Percentiles rank a stretch among this genome's conserved stretches.
These are phyloP conservation scores for Glaciozyma antarctica DNA, from an alignment of 768 basidiomycete species.

Conservation along the genomic window DNA sequence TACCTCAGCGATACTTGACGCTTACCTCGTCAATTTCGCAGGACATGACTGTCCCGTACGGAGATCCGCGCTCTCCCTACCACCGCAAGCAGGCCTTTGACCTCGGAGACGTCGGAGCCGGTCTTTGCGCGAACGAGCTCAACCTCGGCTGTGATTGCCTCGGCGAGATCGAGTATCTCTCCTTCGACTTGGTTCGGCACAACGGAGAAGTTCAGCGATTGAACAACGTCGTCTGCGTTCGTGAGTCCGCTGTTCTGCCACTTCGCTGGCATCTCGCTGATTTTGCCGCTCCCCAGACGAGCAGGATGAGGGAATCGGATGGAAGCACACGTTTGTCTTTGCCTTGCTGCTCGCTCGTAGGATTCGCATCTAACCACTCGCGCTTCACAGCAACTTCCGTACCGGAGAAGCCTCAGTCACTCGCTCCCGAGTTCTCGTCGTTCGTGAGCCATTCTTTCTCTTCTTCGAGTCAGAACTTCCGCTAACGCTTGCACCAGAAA, in stretches of 20 bases:
- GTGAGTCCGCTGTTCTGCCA: constrained; percentile 10
- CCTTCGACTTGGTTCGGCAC: constrained; percentile 23
- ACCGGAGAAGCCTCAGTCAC: constrained; percentile 33
- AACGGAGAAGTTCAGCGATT: constrained; percentile 17
- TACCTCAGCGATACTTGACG: background rate
- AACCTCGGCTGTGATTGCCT: constrained; percentile 37
- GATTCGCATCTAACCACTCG: constrained; percentile 1
- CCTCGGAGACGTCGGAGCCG: constrained; percentile 17
- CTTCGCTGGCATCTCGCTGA: background rate
- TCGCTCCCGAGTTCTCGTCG: constrained; percentile 35
- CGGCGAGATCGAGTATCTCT: constrained; percentile 18
- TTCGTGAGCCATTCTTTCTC: constrained; percentile 12
- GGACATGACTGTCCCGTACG: background rate
- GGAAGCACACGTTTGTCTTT: constrained; percentile 35
- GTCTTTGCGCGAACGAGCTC: constrained; percentile 19
- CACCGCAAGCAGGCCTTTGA: constrained; percentile 37
- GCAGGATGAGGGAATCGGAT: constrained; percentile 37
- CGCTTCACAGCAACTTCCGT: constrained; percentile 32
- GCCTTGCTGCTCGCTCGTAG: background rate
- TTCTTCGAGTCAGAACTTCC: too few relatives aligned
- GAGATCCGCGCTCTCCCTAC: constrained; percentile 29
- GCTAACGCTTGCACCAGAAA: constrained; percentile 1
- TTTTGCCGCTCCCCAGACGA: background rate
- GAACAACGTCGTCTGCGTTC: constrained; percentile 36
- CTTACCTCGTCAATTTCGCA: too few relatives aligned